Evolutionary conservation across 768 basidiomycete species (phyloP), one percentile per base, ranked within the genome.

Genomic region (Trametes cingulata): DNA sequence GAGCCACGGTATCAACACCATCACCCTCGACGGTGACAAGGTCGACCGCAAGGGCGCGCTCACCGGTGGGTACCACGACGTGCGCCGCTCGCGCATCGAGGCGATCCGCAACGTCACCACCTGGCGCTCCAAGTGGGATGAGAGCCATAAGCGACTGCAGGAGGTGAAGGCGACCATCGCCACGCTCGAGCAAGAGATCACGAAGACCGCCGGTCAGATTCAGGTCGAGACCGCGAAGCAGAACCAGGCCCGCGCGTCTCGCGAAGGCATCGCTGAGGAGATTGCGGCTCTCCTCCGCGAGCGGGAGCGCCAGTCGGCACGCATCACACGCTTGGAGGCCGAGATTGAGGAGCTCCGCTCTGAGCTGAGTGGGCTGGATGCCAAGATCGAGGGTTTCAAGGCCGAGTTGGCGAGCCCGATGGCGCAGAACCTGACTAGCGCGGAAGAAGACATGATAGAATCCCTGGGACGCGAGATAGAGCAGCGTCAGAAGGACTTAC

Each of bases 1-100:
- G 73, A 91, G 88, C 67, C 95, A 98, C 70, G 88, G 88, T 1
- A 89, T 98, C 71, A 98, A 96, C 75, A 95, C 94, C 20, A 98
- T 98, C 73, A 99, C 97, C 1, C 83, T 97, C 39, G 95, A 96
- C 65, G 97, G 97, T 49, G 97, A 99, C 79, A 94, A 93, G 70
- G 95, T 96, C 53, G 97, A 99, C 72, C 84, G 95, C 52, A 98
- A 96, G 71, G 97, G 97, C 62, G 87, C 95, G 1, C 75, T 99
- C 48, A 98, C 95, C 0, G 97, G 97, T 56, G 97, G 97, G 0
- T 99, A 91, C 74, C 91, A 98, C 72, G 97, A 98, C 72, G 80
- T 94, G 24, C 85, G 92, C 12, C 81, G 92, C 46, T 95, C 93
- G 9, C 85, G 97, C 14, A 86, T 98, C 54, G 95, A 98, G 67